phyloP scores from a whole-genome alignment of 2,329 filamentous ascomycete genomes.

The Talaromyces sp. region DNA sequence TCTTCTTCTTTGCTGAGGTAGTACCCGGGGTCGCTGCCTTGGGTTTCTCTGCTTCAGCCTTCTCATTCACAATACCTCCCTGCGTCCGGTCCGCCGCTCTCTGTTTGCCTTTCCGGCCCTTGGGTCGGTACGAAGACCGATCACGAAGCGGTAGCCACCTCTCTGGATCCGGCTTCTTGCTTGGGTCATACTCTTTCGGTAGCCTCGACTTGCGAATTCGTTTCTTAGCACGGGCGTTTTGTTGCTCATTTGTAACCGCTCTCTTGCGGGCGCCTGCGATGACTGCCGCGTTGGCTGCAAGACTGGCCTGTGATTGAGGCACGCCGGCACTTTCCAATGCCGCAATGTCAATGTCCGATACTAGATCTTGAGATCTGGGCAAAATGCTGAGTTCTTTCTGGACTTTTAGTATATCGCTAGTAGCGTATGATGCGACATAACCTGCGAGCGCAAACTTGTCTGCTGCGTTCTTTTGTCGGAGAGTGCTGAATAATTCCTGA shows the following conservation, averaged over 20 bases:
- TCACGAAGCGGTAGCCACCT: conserved; percentile 90
- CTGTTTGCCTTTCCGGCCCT: conserved; percentile 89
- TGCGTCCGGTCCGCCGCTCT: conserved; percentile 75
- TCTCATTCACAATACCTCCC: conserved; percentile 75
- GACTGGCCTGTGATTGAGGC: conserved; percentile 31
- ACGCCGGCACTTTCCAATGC: conserved; percentile 47
- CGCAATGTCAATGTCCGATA: conserved; percentile 42
- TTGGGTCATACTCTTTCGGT: conserved; percentile 59
- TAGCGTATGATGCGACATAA: conserved; percentile 77
- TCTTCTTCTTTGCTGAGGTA: conserved; percentile 49
- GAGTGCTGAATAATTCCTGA: conserved; percentile 70
- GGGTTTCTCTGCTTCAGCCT: conserved; percentile 50
- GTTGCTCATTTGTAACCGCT: conserved; percentile 27
- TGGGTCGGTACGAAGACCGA: conserved; percentile 81
- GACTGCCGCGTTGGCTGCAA: conserved; percentile 31
- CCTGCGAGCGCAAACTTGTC: conserved; percentile 74
- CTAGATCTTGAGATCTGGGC: conserved; percentile 40
- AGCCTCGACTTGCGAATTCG: conserved; percentile 46
- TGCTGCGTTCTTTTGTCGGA: conserved; percentile 61
- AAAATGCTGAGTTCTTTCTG: conserved; percentile 38
- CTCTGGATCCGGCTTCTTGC: conserved; percentile 81
- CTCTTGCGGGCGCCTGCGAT: conserved; percentile 42
- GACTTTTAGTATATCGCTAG: conserved; percentile 39
- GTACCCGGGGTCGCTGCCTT: conserved; percentile 29
- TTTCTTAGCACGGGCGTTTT: conserved; percentile 35